phyloP scores from a whole-genome alignment of 2,329 filamentous ascomycete species.

The Stagonosporopsis cucurbitacearum region DNA sequence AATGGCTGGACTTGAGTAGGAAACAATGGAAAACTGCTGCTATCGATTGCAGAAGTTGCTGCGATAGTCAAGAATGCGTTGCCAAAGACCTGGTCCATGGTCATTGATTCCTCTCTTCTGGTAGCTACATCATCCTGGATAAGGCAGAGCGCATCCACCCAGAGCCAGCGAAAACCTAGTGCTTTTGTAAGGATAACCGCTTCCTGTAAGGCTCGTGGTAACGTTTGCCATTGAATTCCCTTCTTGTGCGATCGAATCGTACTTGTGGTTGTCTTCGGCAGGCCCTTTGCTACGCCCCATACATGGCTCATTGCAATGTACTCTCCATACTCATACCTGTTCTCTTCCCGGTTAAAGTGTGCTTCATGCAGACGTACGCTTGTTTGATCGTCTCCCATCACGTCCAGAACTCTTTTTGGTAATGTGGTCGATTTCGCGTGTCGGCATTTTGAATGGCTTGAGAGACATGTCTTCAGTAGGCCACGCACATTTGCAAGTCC shows the following conservation, averaged over 20 bases:
- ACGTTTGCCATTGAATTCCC: constrained; percentile 35
- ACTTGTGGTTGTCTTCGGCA: constrained; percentile 39
- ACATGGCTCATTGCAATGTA: constrained; percentile 45
- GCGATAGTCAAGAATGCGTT: constrained; percentile 46
- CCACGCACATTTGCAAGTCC: constrained; percentile 34
- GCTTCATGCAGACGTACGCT: constrained; percentile 40
- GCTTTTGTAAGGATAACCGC: constrained; percentile 44
- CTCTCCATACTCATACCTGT: constrained; percentile 41
- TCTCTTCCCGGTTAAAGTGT: constrained; percentile 32
- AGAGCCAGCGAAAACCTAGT: constrained; percentile 47
- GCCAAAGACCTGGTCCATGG: constrained; percentile 39
- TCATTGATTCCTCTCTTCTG: constrained; percentile 36
- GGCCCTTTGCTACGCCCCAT: constrained; percentile 37
- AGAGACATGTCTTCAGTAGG: constrained; percentile 41
- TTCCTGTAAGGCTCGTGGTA: constrained; percentile 46
- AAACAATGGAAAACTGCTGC: constrained; percentile 37
- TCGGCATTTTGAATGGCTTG: constrained; percentile 40
- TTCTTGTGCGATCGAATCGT: constrained; percentile 38
- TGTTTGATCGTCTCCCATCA: constrained; percentile 39
- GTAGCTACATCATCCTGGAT: constrained; percentile 40
- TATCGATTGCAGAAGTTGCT: constrained; percentile 41
- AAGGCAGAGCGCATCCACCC: constrained; percentile 46
- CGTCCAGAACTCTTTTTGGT: constrained; percentile 42
- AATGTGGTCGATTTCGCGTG: constrained; percentile 31
- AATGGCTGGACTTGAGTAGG: constrained; percentile 32